Evolutionary conservation across 2,329 filamentous ascomycete species (phyloP).

Genomic region (Venturia aucupariae): DNA sequence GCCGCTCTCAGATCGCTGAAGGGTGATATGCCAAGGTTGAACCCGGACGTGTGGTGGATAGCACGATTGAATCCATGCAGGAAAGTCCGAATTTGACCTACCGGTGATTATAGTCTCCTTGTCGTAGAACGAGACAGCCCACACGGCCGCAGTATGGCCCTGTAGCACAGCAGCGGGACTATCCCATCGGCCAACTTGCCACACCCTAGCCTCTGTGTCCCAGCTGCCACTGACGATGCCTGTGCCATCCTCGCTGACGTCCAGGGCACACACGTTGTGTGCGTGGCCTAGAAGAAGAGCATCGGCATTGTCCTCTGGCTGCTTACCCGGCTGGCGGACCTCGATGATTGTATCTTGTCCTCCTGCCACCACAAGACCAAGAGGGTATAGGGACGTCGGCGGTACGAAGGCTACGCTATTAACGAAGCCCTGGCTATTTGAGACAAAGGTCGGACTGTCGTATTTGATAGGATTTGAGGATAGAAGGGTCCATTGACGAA

Average conservation of each 20-base stretch:
- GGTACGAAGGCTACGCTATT: conserved; percentile 74
- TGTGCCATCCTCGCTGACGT: conserved; percentile 61
- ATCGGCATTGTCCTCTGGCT: conserved; percentile 67
- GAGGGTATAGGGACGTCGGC: conserved; percentile 56
- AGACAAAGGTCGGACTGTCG: conserved; percentile 61
- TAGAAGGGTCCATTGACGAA: conserved; percentile 71
- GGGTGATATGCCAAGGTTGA: no score
- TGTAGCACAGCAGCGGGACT: conserved; percentile 56
- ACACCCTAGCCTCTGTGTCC: conserved; percentile 82
- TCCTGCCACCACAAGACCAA: conserved; percentile 77
- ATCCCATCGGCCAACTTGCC: conserved; percentile 82
- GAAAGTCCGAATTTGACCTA: conserved; percentile 21
- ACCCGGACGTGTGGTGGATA: no score
- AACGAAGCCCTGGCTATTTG: conserved; percentile 75
- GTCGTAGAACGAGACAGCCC: conserved; percentile 83
- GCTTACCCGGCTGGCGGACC: conserved; percentile 62
- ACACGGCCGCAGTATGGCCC: conserved; percentile 75
- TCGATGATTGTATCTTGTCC: conserved; percentile 92
- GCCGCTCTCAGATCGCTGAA: no score
- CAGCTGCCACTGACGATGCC: conserved; percentile 87
- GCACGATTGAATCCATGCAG: background rate
- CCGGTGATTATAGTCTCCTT: conserved; percentile 69
- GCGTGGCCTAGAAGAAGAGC: conserved; percentile 78
- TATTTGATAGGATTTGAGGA: conserved; percentile 59
- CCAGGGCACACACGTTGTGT: conserved; percentile 79